A percentile compares a stretch with the other conserved stretches of the same genome.
phyloP scores from a whole-genome alignment of 441 rosid genomes.

The Macaranga tanarius region DNA sequence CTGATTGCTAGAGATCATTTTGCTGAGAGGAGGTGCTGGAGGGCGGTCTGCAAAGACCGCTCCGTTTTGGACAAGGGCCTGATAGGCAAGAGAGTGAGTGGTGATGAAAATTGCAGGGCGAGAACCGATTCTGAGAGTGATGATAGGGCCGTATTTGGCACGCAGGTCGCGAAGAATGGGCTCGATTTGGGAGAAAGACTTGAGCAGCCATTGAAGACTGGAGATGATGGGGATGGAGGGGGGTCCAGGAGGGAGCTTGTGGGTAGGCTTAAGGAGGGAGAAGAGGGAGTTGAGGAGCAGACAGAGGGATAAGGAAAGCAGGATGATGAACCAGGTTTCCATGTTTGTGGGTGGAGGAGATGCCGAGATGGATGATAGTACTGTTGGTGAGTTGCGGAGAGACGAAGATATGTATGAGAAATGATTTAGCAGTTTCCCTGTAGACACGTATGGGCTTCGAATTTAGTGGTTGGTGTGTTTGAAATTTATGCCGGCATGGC shows the following conservation, averaged over 20 bases:
- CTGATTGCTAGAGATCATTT: slow-evolving; percentile 20
- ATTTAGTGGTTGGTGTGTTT: too few species aligned
- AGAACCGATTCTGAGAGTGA: slow-evolving; percentile 24
- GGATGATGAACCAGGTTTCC: slow-evolving; percentile 2
- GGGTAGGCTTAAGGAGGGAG: slow-evolving; percentile 12
- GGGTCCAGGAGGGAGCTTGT: slow-evolving; percentile 38
- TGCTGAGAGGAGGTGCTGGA: slow-evolving; percentile 5
- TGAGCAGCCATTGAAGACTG: neutral
- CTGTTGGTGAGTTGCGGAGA: neutral
- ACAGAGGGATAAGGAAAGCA: neutral
- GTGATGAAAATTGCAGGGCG: slow-evolving; percentile 25
- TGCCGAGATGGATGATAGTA: neutral
- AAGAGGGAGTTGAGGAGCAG: slow-evolving; percentile 25
- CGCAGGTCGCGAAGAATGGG: slow-evolving; percentile 10
- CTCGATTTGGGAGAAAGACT: slow-evolving; percentile 11
- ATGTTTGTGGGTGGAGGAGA: neutral
- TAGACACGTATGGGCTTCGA: neutral
- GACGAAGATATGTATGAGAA: neutral
- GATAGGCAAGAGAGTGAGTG: slow-evolving; percentile 21
- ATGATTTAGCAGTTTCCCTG: neutral
- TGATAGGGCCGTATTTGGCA: slow-evolving; percentile 25
- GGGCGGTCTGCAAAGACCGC: slow-evolving; percentile 32
- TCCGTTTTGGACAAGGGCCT: slow-evolving; percentile 23
- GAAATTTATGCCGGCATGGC: too few species aligned
- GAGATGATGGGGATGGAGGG: slow-evolving; percentile 24